Evolutionary conservation across 495 filamentous ascomycete species (phyloP).

Genomic region (Penicillium lagena): DNA sequence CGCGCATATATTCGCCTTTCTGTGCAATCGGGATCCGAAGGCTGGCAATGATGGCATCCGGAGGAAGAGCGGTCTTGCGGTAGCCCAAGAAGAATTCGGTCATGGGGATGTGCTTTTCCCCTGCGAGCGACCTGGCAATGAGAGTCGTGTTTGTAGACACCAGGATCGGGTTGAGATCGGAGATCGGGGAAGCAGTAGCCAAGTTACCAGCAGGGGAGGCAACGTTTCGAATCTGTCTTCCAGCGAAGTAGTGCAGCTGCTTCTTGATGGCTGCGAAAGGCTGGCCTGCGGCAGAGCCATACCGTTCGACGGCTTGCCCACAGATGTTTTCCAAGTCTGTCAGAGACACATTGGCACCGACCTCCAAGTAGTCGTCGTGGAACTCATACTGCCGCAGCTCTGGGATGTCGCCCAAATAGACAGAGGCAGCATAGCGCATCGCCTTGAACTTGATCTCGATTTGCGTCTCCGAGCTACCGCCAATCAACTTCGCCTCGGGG

Average conservation of each 20-base stretch:
- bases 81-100: constrained; percentile 89
- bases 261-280: constrained; percentile 45
- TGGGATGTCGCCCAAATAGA: constrained; percentile 88
- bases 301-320: constrained; percentile 70
- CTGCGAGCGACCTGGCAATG: constrained; percentile 64
- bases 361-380: constrained; percentile 71
- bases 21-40: constrained; percentile 74
- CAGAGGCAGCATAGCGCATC: constrained; percentile 80
- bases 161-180: constrained; percentile 92
- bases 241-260: constrained; percentile 77
- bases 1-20: constrained; percentile 49
- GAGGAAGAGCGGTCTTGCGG: constrained; percentile 72
- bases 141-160: constrained; percentile 78
- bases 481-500: constrained; percentile 88
- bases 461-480: constrained; percentile 93
- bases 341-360: constrained; percentile 87
- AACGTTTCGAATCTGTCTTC: constrained; percentile 92
- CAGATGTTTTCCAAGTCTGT: constrained; percentile 64
- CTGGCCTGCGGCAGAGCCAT: constrained; percentile 66
- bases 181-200: constrained; percentile 92
- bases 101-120: constrained; percentile 82
- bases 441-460: constrained; percentile 99
- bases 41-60: constrained; percentile 76
- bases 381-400: constrained; percentile 78
- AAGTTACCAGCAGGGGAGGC: constrained; percentile 94